Evolutionary conservation across 177 flowering plant species (phyloP), one percentile per base, ranked within the genome.

Genomic region (Tripterygium wilfordii): DNA sequence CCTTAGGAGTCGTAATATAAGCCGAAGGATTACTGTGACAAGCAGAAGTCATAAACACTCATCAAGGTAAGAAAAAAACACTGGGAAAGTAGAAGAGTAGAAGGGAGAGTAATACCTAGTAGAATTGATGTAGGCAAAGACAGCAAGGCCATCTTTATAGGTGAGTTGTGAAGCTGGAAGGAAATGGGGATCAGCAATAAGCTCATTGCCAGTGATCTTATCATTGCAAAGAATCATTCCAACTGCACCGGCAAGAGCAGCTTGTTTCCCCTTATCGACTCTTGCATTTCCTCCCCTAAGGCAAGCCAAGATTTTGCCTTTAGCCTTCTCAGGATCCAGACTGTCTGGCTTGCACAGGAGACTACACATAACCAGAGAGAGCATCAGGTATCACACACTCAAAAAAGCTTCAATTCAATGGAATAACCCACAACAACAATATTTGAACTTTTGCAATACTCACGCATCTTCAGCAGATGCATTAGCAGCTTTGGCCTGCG

Each of bases 161-260:
- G 43, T 62, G 45, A 84, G 31, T 14, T 78, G 89, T 1, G 88
- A 29, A 2, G 87, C 77, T 0, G 96, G 84, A 36, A 82, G 70
- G 12, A 72, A 20, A 44, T 79, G 80, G 42, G 67, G 58, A 26
- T 82, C 82, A 1, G 82, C 65, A 17, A 62, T 33, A 8, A 75
- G 38, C 3, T 72, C 76, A 30, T 71, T 60, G 5, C 72, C 87
- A 15, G 31, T 40, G 9, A 5, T 7, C 36, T 62, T 19, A 32
- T 69, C 72, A 31, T 83, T 86, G 54, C 57, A 56, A 0, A 86
- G 68, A 45, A 84, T 61, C 82, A 88, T 80, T 6, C 85, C 96
- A 14, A 53, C 71, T 1, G 81, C 96, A 14, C 96, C 96, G 0
- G 81, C 85, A 0, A 39, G 51, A 2, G 16, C 10, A 7, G 79